Conservation (phyloP, 2,329 filamentous ascomycete genomes). For the Ophiostoma tasmaniense region DNA sequence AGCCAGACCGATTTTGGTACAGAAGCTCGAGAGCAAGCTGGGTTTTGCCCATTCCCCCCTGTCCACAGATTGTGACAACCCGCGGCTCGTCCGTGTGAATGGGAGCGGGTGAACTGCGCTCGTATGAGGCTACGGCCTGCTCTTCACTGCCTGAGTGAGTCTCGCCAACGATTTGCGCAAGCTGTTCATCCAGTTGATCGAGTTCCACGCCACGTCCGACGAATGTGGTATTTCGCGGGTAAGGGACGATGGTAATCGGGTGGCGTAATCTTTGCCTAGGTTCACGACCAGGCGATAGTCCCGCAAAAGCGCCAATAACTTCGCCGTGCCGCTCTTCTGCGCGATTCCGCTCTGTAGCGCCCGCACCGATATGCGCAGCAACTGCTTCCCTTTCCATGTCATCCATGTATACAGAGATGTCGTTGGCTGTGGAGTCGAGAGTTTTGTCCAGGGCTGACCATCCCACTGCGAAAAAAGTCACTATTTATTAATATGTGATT, state of each 20-base stretch:
- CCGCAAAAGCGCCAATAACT: neutral
- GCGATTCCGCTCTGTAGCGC: neutral
- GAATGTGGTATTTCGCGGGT: neutral
- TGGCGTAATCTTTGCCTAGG: neutral
- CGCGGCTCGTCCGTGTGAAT: neutral
- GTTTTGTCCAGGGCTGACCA: neutral
- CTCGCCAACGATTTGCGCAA: neutral
- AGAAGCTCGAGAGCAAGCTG: neutral
- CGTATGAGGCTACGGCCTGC: neutral
- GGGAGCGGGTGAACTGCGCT: neutral
- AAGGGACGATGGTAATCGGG: neutral
- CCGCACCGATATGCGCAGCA: neutral
- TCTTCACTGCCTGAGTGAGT: neutral
- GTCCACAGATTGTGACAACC: neutral
- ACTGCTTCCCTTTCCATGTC: neutral
- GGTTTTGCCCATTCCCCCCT: neutral
- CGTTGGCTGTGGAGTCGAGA: neutral
- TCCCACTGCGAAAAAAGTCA: neutral
- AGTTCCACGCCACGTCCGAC: neutral
- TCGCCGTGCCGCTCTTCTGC: neutral
- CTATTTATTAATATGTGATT: neutral
- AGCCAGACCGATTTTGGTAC: neutral
- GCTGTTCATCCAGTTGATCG: neutral
- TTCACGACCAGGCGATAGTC: no score
- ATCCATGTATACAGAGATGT: no score